Conservation (phyloP, 2,329 filamentous ascomycete species). For the Parafenestella ontariensis region DNA sequence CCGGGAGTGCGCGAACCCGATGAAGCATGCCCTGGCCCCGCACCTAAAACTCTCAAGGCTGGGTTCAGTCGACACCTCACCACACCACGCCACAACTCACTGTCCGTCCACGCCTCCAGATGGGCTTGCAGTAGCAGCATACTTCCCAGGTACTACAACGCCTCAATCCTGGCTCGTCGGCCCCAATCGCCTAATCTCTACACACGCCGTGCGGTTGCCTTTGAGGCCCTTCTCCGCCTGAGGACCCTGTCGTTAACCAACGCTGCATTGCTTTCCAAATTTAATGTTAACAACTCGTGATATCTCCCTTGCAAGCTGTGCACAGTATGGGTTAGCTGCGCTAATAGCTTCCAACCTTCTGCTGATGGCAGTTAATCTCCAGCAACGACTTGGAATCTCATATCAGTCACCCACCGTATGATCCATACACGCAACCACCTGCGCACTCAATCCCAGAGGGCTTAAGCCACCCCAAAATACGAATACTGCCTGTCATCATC, state of each 20-base stretch:
- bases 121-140: slow-evolving; percentile 12
- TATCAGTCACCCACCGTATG: slow-evolving; percentile 8
- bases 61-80: slow-evolving; percentile 13
- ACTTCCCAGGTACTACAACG: slow-evolving; percentile 3
- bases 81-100: slow-evolving; percentile 13
- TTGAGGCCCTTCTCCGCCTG: not conserved
- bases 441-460: slow-evolving; percentile 23
- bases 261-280: not conserved
- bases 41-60: slow-evolving; percentile 3
- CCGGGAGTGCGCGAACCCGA: slow-evolving; percentile 7
- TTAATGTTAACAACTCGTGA: not conserved
- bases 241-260: not conserved
- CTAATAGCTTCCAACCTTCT: not conserved
- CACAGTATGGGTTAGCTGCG: not conserved
- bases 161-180: slow-evolving; percentile 9
- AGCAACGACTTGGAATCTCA: not conserved
- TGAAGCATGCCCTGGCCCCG: slow-evolving; percentile 5
- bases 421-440: slow-evolving; percentile 24
- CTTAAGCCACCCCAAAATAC: slow-evolving; percentile 32
- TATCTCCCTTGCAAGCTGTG: not conserved
- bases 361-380: no score
- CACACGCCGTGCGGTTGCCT: slow-evolving; percentile 16
- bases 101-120: slow-evolving; percentile 16
- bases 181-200: slow-evolving; percentile 13
- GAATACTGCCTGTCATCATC: slow-evolving; percentile 17